phyloP scores from a whole-genome alignment of 208 protist species.

The Crithidia bombi region DNA sequence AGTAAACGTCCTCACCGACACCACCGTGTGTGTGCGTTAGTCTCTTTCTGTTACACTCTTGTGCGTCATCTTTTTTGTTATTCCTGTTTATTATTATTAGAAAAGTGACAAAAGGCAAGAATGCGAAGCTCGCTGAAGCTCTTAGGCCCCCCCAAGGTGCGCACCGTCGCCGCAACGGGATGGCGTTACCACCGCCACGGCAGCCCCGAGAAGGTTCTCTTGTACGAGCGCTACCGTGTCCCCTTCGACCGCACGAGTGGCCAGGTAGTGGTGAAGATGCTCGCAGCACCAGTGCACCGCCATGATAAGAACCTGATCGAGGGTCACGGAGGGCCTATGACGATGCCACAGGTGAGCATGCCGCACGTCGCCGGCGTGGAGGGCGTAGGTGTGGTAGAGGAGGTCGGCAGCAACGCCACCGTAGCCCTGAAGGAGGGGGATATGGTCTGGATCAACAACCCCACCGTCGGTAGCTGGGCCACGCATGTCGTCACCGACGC shows the following conservation, averaged over 20 bases:
- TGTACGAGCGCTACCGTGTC: constrained; percentile 84
- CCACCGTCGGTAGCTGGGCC: constrained; percentile 89
- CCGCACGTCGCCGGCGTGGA: constrained; percentile 92
- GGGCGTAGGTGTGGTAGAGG: constrained; percentile 95
- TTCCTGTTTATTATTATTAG: too few relatives aligned
- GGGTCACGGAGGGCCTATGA: constrained; percentile 75
- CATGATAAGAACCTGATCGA: constrained; percentile 96
- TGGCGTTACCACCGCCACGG: constrained; percentile 90
- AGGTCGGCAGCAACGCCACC: constrained; percentile 83
- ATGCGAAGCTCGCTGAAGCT: constrained; percentile 25
- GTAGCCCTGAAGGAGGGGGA: constrained; percentile 87
- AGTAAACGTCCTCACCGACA: too few relatives aligned
- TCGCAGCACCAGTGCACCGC: constrained; percentile 95
- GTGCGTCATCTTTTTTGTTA: neutral
- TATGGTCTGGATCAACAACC: constrained; percentile 94
- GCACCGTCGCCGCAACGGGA: constrained; percentile 82
- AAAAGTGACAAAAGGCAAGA: neutral
- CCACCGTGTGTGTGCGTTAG: constrained; percentile 5
- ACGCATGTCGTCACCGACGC: constrained; percentile 89
- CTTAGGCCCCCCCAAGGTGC: constrained; percentile 49
- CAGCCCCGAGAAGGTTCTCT: constrained; percentile 71
- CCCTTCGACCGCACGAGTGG: constrained; percentile 82
- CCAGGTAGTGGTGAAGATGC: constrained; percentile 95
- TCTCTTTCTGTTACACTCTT: neutral
- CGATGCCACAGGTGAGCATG: constrained; percentile 22